Percentiles rank a stretch among this genome's conserved stretches.
These are phyloP conservation scores for Linum tenue DNA, from an alignment of 345 rosid genomes.

Conservation along the genomic window DNA sequence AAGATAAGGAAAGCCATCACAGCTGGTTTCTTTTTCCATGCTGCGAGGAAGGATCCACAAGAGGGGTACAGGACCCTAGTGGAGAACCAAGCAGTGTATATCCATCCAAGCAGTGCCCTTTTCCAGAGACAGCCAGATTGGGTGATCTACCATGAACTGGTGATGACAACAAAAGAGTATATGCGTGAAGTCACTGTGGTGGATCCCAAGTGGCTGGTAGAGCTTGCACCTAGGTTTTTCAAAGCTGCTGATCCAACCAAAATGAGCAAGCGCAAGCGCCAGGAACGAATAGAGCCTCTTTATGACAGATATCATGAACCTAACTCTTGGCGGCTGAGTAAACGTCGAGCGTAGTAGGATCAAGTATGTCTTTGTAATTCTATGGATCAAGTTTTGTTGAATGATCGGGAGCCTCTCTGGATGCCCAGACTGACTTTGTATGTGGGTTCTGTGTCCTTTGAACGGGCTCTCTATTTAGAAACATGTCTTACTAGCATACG, in stretches of 20 bases:
- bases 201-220: conserved; percentile 91
- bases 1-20: conserved; percentile 81
- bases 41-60: conserved; percentile 77
- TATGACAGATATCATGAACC: conserved; percentile 88
- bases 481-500: too few species aligned
- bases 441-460: too few species aligned
- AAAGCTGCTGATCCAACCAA: conserved; percentile 74
- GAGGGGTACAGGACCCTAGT: conserved; percentile 78
- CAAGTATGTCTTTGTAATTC: too few species aligned
- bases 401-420: too few species aligned
- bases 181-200: conserved; percentile 80
- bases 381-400: too few species aligned
- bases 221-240: conserved; percentile 84
- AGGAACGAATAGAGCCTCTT: conserved; percentile 77
- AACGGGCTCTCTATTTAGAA: too few species aligned
- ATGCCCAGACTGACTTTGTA: too few species aligned
- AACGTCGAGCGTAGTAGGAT: conserved; percentile 53
- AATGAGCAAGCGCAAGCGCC: conserved; percentile 88
- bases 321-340: conserved; percentile 80
- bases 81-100: conserved; percentile 77
- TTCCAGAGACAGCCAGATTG: conserved; percentile 93
- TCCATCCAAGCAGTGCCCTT: conserved; percentile 88
- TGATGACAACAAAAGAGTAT: conserved; percentile 90
- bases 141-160: conserved; percentile 89
- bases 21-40: conserved; percentile 88